Percentiles rank a stretch among this genome's conserved stretches.
These are phyloP conservation scores for Sugiyamaella pinicola DNA, from an alignment of 1,139 yeast species.

Conservation along the genomic window DNA sequence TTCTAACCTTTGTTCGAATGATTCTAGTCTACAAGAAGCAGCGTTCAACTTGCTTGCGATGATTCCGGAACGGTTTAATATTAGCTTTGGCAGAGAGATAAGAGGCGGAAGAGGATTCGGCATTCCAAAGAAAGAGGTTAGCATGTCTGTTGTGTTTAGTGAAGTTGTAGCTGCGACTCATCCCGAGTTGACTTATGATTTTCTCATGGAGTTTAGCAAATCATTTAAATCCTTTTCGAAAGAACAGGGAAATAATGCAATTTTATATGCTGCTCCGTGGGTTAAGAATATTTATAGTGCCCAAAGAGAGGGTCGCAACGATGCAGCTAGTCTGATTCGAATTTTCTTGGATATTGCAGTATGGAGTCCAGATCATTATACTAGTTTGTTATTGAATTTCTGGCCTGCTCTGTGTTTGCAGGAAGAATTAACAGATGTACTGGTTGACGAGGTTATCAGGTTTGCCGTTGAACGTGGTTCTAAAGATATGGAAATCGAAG, in stretches of 20 bases:
- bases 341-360: slow-evolving; percentile 63
- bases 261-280: slow-evolving; percentile 74
- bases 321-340: slow-evolving; percentile 66
- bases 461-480: slow-evolving; percentile 77
- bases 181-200: slow-evolving; percentile 65
- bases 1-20: slow-evolving; percentile 64
- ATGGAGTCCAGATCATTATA: slow-evolving; percentile 45
- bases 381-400: slow-evolving; percentile 58
- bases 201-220: slow-evolving; percentile 61
- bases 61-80: slow-evolving; percentile 58
- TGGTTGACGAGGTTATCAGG: slow-evolving; percentile 67
- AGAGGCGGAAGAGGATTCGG: slow-evolving; percentile 62
- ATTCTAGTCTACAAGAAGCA: slow-evolving; percentile 61
- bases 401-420: slow-evolving; percentile 73
- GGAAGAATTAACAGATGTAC: slow-evolving; percentile 56
- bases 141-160: slow-evolving; percentile 64
- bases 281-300: slow-evolving; percentile 51
- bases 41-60: slow-evolving; percentile 69
- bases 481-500: slow-evolving; percentile 51
- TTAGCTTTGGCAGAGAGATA: slow-evolving; percentile 62
- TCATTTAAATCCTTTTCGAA: slow-evolving; percentile 51
- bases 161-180: slow-evolving; percentile 56
- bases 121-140: slow-evolving; percentile 72
- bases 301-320: slow-evolving; percentile 41
- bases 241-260: slow-evolving; percentile 47